Evolutionary conservation across 2,329 filamentous ascomycete genomes (phyloP).

Genomic region (Fusarium beomiforme): DNA sequence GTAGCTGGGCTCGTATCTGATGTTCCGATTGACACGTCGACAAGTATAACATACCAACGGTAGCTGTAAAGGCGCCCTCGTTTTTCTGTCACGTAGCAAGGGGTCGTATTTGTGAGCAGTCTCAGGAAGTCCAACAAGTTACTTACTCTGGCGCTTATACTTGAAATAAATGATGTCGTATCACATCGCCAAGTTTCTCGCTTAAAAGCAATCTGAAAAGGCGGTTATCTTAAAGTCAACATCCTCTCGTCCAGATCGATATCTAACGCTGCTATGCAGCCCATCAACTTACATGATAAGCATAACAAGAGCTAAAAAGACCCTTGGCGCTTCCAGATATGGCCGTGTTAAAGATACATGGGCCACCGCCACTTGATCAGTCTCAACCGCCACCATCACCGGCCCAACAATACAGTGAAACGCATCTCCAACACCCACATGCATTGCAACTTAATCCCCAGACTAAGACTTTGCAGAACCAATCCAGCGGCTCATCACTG

Average conservation of each 20-base stretch:
- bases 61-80: not conserved
- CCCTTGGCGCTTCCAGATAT: conserved; percentile 34
- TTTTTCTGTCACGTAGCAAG: not conserved
- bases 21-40: not conserved
- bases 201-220: not conserved
- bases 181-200: conserved; percentile 10
- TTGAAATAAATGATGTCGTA: not conserved
- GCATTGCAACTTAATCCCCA: conserved; percentile 24
- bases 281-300: conserved; percentile 4
- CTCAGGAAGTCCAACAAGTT: not conserved
- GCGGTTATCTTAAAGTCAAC: not conserved
- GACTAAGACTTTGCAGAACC: conserved; percentile 21
- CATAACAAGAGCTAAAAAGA: conserved; percentile 20
- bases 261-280: conserved; percentile 2
- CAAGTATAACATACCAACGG: not conserved
- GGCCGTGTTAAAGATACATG: conserved; percentile 14
- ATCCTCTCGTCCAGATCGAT: not conserved
- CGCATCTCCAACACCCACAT: conserved; percentile 28
- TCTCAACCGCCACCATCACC: conserved; percentile 10
- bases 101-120: not conserved
- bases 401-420: conserved; percentile 32
- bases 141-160: not conserved
- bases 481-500: conserved; percentile 35
- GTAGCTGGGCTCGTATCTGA: not conserved
- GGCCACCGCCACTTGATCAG: conserved; percentile 16